Evolutionary conservation across 2,329 filamentous ascomycete genomes (phyloP).

Genomic region (Diaporthe vexans): DNA sequence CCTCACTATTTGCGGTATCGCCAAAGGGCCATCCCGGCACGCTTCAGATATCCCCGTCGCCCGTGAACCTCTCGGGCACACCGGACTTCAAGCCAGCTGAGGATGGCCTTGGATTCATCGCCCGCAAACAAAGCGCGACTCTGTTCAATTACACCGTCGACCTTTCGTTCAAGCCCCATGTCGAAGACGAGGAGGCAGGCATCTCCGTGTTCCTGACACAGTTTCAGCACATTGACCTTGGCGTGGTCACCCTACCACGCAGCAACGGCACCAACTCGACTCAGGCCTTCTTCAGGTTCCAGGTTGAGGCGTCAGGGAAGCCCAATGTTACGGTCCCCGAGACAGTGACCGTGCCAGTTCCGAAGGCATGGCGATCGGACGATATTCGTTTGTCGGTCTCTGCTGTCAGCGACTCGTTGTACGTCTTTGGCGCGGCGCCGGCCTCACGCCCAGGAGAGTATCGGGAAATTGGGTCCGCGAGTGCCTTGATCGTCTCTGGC

Average conservation of each 20-base stretch:
- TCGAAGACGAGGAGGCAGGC: conserved; percentile 50
- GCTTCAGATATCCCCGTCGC: conserved; percentile 47
- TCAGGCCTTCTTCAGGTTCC: conserved; percentile 45
- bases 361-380: conserved; percentile 44
- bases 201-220: conserved; percentile 53
- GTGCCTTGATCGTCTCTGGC: conserved; percentile 50
- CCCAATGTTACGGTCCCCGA: conserved; percentile 16
- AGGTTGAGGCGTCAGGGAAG: conserved; percentile 35
- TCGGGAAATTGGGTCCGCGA: conserved; percentile 48
- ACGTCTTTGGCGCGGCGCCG: conserved; percentile 48
- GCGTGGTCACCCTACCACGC: conserved; percentile 46
- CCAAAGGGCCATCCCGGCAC: conserved; percentile 39
- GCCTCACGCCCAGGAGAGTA: conserved; percentile 43
- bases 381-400: conserved; percentile 50
- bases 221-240: conserved; percentile 51
- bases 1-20: conserved; percentile 45
- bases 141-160: conserved; percentile 52
- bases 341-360: conserved; percentile 43
- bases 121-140: conserved; percentile 50
- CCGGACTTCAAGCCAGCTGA: conserved; percentile 42
- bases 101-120: conserved; percentile 49
- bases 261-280: conserved; percentile 26
- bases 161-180: conserved; percentile 44
- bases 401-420: conserved; percentile 49
- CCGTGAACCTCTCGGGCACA: conserved; percentile 48